phyloP scores from a whole-genome alignment of 345 rosid genomes.

The Lumnitzera racemosa region DNA sequence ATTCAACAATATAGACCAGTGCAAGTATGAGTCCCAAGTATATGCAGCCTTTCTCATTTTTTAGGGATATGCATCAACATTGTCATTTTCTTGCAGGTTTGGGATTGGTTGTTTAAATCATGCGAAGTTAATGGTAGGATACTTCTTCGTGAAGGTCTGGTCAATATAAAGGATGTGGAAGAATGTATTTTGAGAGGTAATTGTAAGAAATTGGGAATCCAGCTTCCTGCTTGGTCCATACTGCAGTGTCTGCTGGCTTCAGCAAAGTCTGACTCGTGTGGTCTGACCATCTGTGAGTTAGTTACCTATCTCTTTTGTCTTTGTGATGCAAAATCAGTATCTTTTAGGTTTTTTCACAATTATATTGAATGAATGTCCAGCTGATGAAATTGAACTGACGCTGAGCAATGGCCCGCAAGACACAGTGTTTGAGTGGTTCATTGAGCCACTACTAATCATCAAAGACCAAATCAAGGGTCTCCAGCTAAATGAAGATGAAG shows the following conservation, averaged over 20 bases:
- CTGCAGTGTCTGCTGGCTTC: conserved; percentile 65
- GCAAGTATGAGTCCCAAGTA: conserved; percentile 35
- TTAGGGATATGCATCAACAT: not conserved
- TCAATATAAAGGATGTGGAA: conserved; percentile 56
- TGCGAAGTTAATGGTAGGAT: conserved; percentile 73
- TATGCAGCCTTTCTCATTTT: not conserved
- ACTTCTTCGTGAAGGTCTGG: conserved; percentile 50
- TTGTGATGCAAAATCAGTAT: not conserved
- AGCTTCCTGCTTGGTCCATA: conserved; percentile 68
- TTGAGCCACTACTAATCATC: conserved; percentile 63
- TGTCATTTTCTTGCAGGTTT: conserved; percentile 37
- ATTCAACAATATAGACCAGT: conserved; percentile 56
- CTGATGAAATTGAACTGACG: conserved; percentile 59
- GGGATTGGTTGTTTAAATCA: conserved; percentile 89
- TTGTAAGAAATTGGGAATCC: conserved; percentile 45
- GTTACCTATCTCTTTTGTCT: conserved; percentile 4
- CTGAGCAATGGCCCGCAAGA: conserved; percentile 53
- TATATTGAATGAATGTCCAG: conserved; percentile 18
- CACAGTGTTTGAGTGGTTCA: conserved; percentile 59
- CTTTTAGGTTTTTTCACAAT: not conserved
- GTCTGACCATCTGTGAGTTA: conserved; percentile 59
- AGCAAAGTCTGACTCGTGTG: conserved; percentile 54
- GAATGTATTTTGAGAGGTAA: conserved; percentile 52
- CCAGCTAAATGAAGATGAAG: conserved; percentile 45
- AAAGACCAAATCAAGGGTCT: conserved; percentile 74